Evolutionary conservation across 2,329 filamentous ascomycete genomes (phyloP).

Genomic region (Rutstroemia sp.): DNA sequence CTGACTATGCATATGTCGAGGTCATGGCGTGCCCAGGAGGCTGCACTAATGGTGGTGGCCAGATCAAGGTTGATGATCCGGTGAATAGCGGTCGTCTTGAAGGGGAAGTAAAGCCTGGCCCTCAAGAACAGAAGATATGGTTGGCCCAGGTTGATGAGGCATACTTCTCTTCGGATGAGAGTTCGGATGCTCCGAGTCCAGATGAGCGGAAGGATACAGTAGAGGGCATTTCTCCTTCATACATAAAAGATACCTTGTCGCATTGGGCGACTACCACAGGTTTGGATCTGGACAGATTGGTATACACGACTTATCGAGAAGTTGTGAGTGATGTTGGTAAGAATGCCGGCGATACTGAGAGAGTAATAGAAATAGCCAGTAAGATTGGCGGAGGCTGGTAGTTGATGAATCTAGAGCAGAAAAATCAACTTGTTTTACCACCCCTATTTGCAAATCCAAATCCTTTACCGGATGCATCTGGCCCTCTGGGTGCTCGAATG

Average conservation of each 20-base stretch:
- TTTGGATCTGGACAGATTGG: slow-evolving; percentile 63
- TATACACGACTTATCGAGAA: slow-evolving; percentile 81
- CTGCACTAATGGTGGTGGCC: slow-evolving; percentile 94
- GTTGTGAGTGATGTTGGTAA: slow-evolving; percentile 95
- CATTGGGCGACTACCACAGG: slow-evolving; percentile 71
- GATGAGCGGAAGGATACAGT: slow-evolving; percentile 38
- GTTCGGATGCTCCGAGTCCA: slow-evolving; percentile 20
- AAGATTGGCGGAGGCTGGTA: slow-evolving; percentile 96
- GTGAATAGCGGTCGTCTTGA: slow-evolving; percentile 45
- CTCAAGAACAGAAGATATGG: slow-evolving; percentile 82
- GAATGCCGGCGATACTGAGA: slow-evolving; percentile 61
- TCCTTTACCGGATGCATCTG: slow-evolving; percentile 68
- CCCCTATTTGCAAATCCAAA: slow-evolving; percentile 68
- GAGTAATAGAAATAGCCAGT: slow-evolving; percentile 80
- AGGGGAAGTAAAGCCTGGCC: slow-evolving; percentile 50
- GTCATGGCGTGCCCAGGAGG: slow-evolving; percentile 99
- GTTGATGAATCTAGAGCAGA: slow-evolving; percentile 59
- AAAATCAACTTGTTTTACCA: slow-evolving; percentile 39
- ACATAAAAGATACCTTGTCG: slow-evolving; percentile 60
- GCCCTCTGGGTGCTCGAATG: slow-evolving; percentile 68
- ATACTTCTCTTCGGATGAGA: slow-evolving; percentile 71
- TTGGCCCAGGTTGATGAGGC: slow-evolving; percentile 76
- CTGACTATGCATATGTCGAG: slow-evolving; percentile 88
- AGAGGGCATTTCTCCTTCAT: slow-evolving; percentile 57
- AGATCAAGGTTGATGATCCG: slow-evolving; percentile 84